Evolutionary conservation across 2,329 filamentous ascomycete genomes (phyloP), one percentile per base, ranked within the genome.

Genomic region (Volutella citrinella): DNA sequence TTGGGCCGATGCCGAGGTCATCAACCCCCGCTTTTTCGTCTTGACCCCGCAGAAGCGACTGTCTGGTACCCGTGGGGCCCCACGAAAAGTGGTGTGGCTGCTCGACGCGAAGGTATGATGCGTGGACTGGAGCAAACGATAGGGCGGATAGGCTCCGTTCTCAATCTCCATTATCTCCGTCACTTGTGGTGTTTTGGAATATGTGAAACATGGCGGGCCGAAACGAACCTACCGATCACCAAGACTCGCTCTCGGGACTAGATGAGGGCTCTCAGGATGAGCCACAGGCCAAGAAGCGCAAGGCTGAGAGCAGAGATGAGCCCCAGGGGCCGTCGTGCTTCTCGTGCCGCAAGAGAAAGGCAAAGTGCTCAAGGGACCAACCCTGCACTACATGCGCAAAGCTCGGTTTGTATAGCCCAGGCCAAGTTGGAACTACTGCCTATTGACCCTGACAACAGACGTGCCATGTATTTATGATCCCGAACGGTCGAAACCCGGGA

Each of bases 261-360:
- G 17, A 29, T 8, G 11, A 19, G n/a, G 5, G 6, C 5, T 6
- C 17, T 11, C 29, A 36, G 4, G 34, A 36, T 15, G 29, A 15
- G n/a, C 29, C 34, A 13, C 34, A 27, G 19, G 12, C 24, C 15
- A 39, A 39, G 16, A 28, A 20, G 24, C 31, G 36, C 3, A 35
- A 23, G 19, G 6, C 35, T 15, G 14, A 16, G 0, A n/a, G 14
- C 12, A 35, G 24, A 25, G 36, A 39, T 5, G 36, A 39, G 15
- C 6, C 19, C 4, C 24, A 27, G 4, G 36, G 32, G 3, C 36
- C 36, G 14, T 34, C 36, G 15, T 70, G 65, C 28, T 63, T 67
- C 32, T 56, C 62, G 0, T 71, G 67, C 45, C 61, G 66, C 5
- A 64, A 59, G 32, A 68, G 65, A 43, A 69, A 71, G 31, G 60